phyloP scores from a whole-genome alignment of 169 alveolate species.

The Babesia bigemina region DNA sequence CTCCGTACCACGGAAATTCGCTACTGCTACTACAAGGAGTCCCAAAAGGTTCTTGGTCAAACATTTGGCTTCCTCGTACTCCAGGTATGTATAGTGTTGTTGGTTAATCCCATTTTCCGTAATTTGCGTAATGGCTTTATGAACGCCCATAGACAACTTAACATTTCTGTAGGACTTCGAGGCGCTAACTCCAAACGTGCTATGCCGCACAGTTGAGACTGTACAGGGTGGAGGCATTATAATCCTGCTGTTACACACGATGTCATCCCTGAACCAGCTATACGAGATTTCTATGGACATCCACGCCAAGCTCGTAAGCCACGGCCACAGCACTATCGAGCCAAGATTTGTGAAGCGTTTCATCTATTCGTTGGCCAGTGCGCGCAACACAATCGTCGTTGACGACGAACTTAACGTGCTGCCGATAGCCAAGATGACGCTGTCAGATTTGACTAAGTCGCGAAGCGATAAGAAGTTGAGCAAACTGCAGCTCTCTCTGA shows the following conservation, averaged over 20 bases:
- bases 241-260: constrained; percentile 86
- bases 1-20: constrained; percentile 92
- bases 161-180: constrained; percentile 90
- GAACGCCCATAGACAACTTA: neutral
- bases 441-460: constrained; percentile 18
- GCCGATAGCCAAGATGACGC: constrained; percentile 86
- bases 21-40: constrained; percentile 96
- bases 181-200: constrained; percentile 98
- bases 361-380: constrained; percentile 79
- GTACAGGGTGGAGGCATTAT: constrained; percentile 99
- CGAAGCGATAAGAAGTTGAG: constrained; percentile 35
- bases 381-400: constrained; percentile 91
- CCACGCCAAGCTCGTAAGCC: constrained; percentile 91
- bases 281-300: constrained; percentile 94
- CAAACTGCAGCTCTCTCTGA: constrained; percentile 35
- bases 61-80: constrained; percentile 95
- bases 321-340: constrained; percentile 82
- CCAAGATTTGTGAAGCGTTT: constrained; percentile 96
- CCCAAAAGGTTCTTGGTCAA: constrained; percentile 94
- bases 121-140: neutral
- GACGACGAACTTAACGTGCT: constrained; percentile 99
- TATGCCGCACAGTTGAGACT: constrained; percentile 99
- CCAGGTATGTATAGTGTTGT: constrained; percentile 61
- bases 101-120: neutral
- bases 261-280: constrained; percentile 82